These are phyloP conservation scores for Pseudogymnoascus sp. DNA, from an alignment of 2,329 filamentous ascomycete species.

Conservation along the genomic window DNA sequence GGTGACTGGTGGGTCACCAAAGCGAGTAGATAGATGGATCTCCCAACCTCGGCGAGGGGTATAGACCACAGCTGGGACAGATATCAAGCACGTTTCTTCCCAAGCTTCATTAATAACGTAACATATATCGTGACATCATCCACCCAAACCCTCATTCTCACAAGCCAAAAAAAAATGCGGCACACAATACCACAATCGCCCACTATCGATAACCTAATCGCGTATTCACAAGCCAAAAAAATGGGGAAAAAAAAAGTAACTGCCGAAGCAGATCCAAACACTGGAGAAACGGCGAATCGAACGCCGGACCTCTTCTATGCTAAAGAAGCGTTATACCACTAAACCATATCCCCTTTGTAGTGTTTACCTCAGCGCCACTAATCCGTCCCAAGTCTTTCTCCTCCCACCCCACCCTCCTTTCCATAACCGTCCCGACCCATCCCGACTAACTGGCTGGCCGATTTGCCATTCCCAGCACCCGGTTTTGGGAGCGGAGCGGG, in stretches of 20 bases:
- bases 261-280: background rate
- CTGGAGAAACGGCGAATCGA: constrained; percentile 3
- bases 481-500: background rate
- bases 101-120: background rate
- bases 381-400: background rate
- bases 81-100: background rate
- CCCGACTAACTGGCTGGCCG: no score
- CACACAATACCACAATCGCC: background rate
- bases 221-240: background rate
- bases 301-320: constrained; percentile 3
- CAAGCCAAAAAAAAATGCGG: background rate
- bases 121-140: background rate
- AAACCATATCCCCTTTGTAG: background rate
- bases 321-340: constrained; percentile 1
- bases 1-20: background rate
- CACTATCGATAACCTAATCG: background rate
- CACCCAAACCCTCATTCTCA: background rate
- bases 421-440: no score
- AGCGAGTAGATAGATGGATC: background rate
- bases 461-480: background rate
- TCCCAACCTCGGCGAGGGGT: background rate
- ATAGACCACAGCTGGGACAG: background rate
- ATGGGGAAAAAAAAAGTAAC: background rate
- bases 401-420: background rate
- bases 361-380: constrained; percentile 1